A percentile compares a stretch with the other conserved stretches of the same genome.
phyloP scores from a whole-genome alignment of 495 filamentous ascomycete species.

The Aspergillus asperescens region DNA sequence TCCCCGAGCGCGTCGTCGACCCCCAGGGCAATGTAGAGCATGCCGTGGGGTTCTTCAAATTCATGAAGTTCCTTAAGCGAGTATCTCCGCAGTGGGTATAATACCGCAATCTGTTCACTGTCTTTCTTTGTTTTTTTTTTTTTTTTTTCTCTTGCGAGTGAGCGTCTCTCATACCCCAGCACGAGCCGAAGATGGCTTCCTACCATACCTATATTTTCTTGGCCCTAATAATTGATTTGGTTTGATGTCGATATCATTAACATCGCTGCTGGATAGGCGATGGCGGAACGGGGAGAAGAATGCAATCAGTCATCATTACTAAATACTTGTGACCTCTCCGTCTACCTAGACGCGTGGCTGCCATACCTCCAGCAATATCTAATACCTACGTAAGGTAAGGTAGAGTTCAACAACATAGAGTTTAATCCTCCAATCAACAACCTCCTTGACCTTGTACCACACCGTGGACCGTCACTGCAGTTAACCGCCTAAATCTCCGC shows the following conservation, averaged over 20 bases:
- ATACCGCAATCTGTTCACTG: neutral
- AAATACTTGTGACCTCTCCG: too few relatives aligned
- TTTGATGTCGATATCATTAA: neutral
- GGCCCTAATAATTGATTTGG: neutral
- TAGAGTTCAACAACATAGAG: too few relatives aligned
- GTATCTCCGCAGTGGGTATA: conserved; percentile 44
- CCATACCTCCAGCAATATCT: too few relatives aligned
- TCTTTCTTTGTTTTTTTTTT: neutral
- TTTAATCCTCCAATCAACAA: too few relatives aligned
- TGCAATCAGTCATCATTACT: neutral
- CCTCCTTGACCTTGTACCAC: too few relatives aligned
- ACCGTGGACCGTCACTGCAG: too few relatives aligned
- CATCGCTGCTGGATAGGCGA: neutral
- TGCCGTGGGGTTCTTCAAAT: conserved; percentile 59
- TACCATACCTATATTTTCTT: too few relatives aligned
- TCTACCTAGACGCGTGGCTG: too few relatives aligned
- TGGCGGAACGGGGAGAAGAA: neutral
- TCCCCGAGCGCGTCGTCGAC: conserved; percentile 55
- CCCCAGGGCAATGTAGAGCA: conserved; percentile 56
- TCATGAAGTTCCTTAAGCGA: conserved; percentile 55
- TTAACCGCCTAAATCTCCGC: too few relatives aligned
- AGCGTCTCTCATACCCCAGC: neutral
- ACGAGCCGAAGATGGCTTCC: too few relatives aligned
- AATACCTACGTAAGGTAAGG: too few relatives aligned
- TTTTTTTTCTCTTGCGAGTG: neutral